Conservation (phyloP, 164 flowering plant genomes). For the Hamamelis virginiana region DNA sequence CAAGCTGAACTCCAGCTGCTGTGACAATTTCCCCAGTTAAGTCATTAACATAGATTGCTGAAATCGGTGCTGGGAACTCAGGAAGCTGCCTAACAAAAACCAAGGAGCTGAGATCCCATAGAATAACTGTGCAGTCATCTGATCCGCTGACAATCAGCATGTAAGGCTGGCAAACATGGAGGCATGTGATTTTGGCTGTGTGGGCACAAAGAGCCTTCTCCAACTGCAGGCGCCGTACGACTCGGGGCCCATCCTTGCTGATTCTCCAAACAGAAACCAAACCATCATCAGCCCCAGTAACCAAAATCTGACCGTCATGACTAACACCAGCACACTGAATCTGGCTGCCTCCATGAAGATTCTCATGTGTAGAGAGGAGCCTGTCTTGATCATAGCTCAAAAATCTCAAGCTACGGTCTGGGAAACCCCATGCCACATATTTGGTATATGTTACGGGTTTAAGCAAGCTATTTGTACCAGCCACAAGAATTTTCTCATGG, state of each 20-base stretch:
- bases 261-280: conserved; percentile 84
- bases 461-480: conserved; percentile 66
- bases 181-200: conserved; percentile 77
- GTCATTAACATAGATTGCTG: conserved; percentile 90
- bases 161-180: conserved; percentile 89
- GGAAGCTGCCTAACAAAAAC: conserved; percentile 88
- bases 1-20: conserved; percentile 88
- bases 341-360: conserved; percentile 89
- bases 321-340: conserved; percentile 83
- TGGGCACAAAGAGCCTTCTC: conserved; percentile 87
- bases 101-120: conserved; percentile 95
- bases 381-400: conserved; percentile 86
- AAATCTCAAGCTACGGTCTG: conserved; percentile 90
- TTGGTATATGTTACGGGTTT: conserved; percentile 82
- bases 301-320: conserved; percentile 83
- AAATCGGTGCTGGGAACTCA: conserved; percentile 83
- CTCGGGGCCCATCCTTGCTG: conserved; percentile 58
- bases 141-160: conserved; percentile 92
- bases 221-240: conserved; percentile 43
- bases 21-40: conserved; percentile 87
- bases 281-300: conserved; percentile 94
- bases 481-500: conserved; percentile 78
- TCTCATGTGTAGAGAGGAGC: conserved; percentile 93
- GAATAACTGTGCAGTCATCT: conserved; percentile 84
- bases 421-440: conserved; percentile 96